Base-by-base conservation (phyloP, 2,329 filamentous ascomycete genomes). In the Aaosphaeria arxii region DNA sequence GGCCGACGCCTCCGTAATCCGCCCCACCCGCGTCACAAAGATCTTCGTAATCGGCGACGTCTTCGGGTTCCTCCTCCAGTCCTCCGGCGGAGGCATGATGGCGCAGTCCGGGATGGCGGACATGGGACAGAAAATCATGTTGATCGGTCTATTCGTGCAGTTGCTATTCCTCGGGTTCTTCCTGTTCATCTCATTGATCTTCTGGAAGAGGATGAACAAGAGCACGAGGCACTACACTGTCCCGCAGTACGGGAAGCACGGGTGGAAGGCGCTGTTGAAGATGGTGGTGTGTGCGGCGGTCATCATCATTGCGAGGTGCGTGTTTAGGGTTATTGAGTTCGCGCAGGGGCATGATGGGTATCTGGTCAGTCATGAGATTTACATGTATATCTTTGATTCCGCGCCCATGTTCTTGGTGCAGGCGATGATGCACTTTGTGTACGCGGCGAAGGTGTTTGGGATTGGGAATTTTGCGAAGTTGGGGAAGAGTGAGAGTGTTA, bases 31-130 rank as follows among this genome's bases (percentile, higher is more conserved):
- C 64, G 61, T 83, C 4, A 82, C 80, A 5, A 77, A 73, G 41
- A 67, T 77, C n/a, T 83, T 83, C 49, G 78, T 84, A 6, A 45
- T 58, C 6, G 77, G 79, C 40, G 80, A 83, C 54, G 61, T 82
- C 4, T 40, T 80, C 6, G 75, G 75, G 0, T 78, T 84, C 54
- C 33, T 75, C 1, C 58, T 81, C 11, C 80, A 83, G 57, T 66
- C 67, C 28, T 64, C 63, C 35, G 60, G 56, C 2, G 58, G 57
- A 30, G 57, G 58, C 7, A 60, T 62, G 54, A 61, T 62, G 58
- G 57, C 53, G 5, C 46, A 53, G 31, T 44, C 30, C 1, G 44
- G 41, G 35, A 56, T 56, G 51, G 50, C 47, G 7, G 40, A 55
- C 7, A 45, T 47, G 39, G 59, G 59, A 11, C 53, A 61, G 30